Evolutionary conservation across 495 filamentous ascomycete species (phyloP), one percentile per base, ranked within the genome.

Genomic region (Aspergillus indologenus): DNA sequence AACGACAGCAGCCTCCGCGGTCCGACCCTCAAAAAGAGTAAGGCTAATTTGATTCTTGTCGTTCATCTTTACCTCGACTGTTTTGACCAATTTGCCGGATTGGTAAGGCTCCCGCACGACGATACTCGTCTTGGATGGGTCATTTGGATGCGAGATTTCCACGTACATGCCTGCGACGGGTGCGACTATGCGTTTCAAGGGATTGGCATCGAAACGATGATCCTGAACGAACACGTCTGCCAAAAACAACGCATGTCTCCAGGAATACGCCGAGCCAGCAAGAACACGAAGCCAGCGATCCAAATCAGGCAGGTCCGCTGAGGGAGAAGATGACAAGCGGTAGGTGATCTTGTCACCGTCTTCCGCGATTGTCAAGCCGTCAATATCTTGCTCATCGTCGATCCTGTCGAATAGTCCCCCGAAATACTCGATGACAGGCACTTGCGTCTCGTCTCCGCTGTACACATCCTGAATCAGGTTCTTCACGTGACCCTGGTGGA

Each of bases 201-300:
- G 94, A 72, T 98, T 98, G 31, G 90, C 94, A 76, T 97, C 91
- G 76, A 95, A 97, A 65, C 94, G 91, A 66, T 96, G 87, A 15
- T 91, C 94, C 74, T 99, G 94, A 20, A 98, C 89, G 56, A 96
- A 89, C 45, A 96, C 87, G 60, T 97, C 91, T 17, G 92, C 87
- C n/a, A 87, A 88, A 73, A 99, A 95, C n/a, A 99, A 81, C n/a
- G 94, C 95, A 69, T 94, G 90, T 56, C 91, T 83, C 94, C 94
- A 99, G 31, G 90, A 96, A 66, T 88, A 88, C 40, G 75, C 79
- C 17, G 83, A 79, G 15, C 95, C 95, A n/a, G 93, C 93, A 50
- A 99, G 83, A 22, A 97, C 86, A 26, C 88, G 78, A 62, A 96
- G 75, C 94, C 95, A 99, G 18, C 83, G 81, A 47, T 94, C 86